phyloP scores from a whole-genome alignment of 768 basidiomycete genomes.

The Termitomyces sp. region DNA sequence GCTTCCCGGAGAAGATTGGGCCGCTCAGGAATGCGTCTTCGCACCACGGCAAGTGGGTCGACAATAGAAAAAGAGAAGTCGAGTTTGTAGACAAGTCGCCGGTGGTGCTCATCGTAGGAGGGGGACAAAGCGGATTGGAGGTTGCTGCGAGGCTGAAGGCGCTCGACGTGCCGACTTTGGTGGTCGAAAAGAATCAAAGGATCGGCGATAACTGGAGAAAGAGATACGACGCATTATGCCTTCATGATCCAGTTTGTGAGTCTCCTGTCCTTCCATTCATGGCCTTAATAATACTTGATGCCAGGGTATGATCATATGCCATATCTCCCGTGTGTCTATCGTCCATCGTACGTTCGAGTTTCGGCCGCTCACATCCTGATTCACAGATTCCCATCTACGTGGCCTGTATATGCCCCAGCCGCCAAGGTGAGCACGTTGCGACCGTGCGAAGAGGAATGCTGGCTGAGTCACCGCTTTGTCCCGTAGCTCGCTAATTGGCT shows the following conservation, averaged over 20 bases:
- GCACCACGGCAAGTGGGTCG: slow-evolving; percentile 55
- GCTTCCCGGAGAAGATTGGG: slow-evolving; percentile 47
- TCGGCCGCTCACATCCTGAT: too few relatives aligned
- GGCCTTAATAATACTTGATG: slow-evolving; percentile 3
- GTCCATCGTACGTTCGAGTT: too few relatives aligned
- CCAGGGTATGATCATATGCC: slow-evolving; percentile 55
- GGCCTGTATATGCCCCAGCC: slow-evolving; percentile 58
- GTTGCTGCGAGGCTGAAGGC: slow-evolving; percentile 57
- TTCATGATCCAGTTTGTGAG: slow-evolving; percentile 69
- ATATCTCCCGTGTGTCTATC: slow-evolving; percentile 47
- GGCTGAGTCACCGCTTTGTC: too few relatives aligned
- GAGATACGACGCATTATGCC: slow-evolving; percentile 61
- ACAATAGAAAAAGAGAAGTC: slow-evolving; percentile 34
- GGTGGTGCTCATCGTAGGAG: slow-evolving; percentile 58
- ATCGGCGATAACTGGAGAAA: slow-evolving; percentile 67
- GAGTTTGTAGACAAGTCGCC: slow-evolving; percentile 39
- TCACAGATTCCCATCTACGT: slow-evolving; percentile 57
- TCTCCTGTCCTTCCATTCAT: neutral
- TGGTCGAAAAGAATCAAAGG: slow-evolving; percentile 59
- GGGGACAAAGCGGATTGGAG: slow-evolving; percentile 64
- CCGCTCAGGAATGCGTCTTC: slow-evolving; percentile 36
- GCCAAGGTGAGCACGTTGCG: too few relatives aligned
- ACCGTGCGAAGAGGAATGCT: too few relatives aligned
- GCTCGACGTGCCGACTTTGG: slow-evolving; percentile 42
- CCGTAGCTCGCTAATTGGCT: slow-evolving; percentile 60